Percentiles rank a stretch among this genome's conserved stretches.
phyloP scores from a whole-genome alignment of 2,329 filamentous ascomycete species.

The Cadophora gregata region DNA sequence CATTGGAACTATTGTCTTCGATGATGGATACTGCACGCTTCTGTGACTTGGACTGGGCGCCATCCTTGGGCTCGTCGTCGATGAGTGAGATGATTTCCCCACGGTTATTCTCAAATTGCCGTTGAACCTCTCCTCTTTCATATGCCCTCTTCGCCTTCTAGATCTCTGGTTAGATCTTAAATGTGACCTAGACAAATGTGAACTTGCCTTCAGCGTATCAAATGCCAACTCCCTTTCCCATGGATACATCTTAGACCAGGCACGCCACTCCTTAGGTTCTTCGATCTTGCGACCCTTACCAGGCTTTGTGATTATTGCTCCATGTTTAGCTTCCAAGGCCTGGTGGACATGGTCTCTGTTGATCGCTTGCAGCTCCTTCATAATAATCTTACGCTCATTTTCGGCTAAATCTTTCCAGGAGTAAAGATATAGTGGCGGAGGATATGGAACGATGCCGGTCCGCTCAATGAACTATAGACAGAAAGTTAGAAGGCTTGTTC shows the following conservation, averaged over 20 bases:
- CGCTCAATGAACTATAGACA: constrained; percentile 3
- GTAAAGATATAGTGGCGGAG: constrained; percentile 18
- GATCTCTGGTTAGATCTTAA: not conserved
- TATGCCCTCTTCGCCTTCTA: constrained; percentile 14
- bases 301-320: not conserved
- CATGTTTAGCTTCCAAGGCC: constrained; percentile 1
- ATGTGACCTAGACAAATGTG: not conserved
- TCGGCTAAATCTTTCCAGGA: constrained; percentile 14
- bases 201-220: constrained; percentile 17
- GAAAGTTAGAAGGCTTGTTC: not conserved
- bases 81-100: constrained; percentile 17
- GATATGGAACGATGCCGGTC: constrained; percentile 18
- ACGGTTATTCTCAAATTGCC: not conserved
- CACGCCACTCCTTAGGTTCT: constrained; percentile 19
- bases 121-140: constrained; percentile 11
- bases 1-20: not conserved
- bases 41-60: not conserved
- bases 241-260: constrained; percentile 7
- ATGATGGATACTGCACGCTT: not conserved
- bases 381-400: constrained; percentile 10
- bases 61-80: constrained; percentile 3
- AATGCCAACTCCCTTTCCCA: constrained; percentile 20
- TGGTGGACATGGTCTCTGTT: constrained; percentile 16
- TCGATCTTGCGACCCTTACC: not conserved
- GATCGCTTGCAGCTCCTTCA: constrained; percentile 17